These are phyloP conservation scores for Luffa acutangula DNA, from an alignment of 306 rosid species.

Conservation along the genomic window DNA sequence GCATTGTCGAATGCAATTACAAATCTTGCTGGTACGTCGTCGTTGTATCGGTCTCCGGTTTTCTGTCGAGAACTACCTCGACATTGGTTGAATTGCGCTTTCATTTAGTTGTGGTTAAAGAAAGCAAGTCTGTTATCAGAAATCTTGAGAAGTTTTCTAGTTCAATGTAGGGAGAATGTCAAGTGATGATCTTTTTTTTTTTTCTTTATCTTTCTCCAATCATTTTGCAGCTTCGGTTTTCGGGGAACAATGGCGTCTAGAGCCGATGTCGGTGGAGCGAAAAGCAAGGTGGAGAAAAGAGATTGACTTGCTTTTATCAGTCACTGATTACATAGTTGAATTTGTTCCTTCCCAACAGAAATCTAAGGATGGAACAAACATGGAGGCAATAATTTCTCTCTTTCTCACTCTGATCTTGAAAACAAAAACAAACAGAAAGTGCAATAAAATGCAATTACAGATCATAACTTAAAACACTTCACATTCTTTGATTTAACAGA, in stretches of 20 bases:
- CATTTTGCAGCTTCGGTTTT: conserved; percentile 73
- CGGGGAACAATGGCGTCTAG: conserved; percentile 77
- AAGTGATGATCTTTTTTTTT: neutral
- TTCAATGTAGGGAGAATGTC: neutral
- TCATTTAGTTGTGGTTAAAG: neutral
- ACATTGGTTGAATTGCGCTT: neutral
- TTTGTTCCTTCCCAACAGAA: conserved; percentile 86
- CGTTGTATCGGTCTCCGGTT: neutral
- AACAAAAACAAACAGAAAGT: neutral
- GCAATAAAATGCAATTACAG: neutral
- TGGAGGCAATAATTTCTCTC: conserved; percentile 55
- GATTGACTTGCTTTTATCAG: conserved; percentile 77
- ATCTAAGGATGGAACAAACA: conserved; percentile 56
- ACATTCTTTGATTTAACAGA: conserved; percentile 32
- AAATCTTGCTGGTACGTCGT: conserved; percentile 74
- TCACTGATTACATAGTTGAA: conserved; percentile 74
- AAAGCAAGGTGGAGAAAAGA: conserved; percentile 86
- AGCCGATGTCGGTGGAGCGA: conserved; percentile 71
- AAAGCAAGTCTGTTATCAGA: neutral
- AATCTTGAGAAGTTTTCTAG: neutral
- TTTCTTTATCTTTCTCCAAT: neutral
- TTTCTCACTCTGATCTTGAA: neutral
- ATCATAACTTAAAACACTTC: neutral
- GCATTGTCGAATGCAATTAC: conserved; percentile 98
- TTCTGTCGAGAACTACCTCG: neutral